Evolutionary conservation across 2,329 filamentous ascomycete genomes (phyloP).

Genomic region (Penicillium sp.): DNA sequence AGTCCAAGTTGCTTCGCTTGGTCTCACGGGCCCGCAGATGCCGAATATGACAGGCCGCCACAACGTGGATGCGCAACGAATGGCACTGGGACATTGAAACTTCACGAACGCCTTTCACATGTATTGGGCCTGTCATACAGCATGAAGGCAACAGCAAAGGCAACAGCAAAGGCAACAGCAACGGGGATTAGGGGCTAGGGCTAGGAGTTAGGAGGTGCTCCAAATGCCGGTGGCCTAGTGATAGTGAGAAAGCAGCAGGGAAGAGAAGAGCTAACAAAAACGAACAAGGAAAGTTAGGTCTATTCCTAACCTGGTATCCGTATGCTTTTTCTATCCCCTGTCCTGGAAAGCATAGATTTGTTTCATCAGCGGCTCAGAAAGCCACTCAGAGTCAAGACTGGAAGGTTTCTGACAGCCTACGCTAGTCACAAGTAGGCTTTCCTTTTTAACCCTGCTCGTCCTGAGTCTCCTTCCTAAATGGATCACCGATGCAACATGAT

Average conservation of each 20-base stretch:
- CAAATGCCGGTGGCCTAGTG: constrained; percentile 14
- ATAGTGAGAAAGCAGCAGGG: constrained; percentile 4
- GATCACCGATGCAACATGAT: constrained; percentile 23
- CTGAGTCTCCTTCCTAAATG: constrained; percentile 20
- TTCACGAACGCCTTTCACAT: constrained; percentile 23
- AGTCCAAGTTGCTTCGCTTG: constrained; percentile 5
- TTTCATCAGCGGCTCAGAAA: not conserved
- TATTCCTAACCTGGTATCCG: not conserved
- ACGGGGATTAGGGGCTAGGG: not conserved
- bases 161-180: not conserved
- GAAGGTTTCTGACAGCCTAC: not conserved
- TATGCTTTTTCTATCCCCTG: not conserved
- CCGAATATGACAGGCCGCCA: not conserved
- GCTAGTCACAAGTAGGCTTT: not conserved
- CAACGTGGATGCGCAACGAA: not conserved
- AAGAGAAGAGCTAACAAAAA: not conserved
- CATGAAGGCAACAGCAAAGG: not conserved
- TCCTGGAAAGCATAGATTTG: not conserved
- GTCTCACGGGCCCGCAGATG: constrained; percentile 15
- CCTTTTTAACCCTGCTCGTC: not conserved
- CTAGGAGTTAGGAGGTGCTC: not conserved
- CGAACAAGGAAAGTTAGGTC: not conserved
- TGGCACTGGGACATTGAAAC: constrained; percentile 14
- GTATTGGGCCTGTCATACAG: constrained; percentile 15
- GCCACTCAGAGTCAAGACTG: not conserved